These are phyloP conservation scores for Zasmidium cellare DNA, from an alignment of 2,329 filamentous ascomycete genomes.

Conservation along the genomic window DNA sequence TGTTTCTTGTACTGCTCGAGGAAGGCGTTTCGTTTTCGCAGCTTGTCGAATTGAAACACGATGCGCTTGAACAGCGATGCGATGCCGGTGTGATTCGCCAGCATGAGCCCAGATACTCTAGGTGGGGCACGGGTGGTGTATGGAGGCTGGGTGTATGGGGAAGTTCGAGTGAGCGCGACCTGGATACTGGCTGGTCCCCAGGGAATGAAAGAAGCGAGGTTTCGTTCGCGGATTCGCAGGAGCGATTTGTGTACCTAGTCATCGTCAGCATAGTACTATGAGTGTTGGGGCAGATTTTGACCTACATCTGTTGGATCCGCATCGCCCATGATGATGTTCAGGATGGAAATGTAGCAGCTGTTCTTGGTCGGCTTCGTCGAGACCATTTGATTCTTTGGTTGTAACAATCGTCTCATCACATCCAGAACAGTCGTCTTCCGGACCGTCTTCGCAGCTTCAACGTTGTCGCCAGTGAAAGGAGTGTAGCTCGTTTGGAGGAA, in stretches of 20 bases:
- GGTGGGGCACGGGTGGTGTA: conserved; percentile 87
- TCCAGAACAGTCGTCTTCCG: conserved; percentile 97
- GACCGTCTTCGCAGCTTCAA: conserved; percentile 95
- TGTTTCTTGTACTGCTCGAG: conserved; percentile 96
- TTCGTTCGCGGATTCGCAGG: conserved; percentile 89
- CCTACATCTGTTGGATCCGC: conserved; percentile 88
- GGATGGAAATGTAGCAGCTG: conserved; percentile 97
- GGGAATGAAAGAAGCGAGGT: conserved; percentile 93
- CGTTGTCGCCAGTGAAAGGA: conserved; percentile 92
- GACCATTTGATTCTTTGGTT: conserved; percentile 99
- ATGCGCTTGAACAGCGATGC: conserved; percentile 96
- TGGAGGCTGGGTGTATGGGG: conserved; percentile 90
- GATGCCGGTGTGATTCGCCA: conserved; percentile 97
- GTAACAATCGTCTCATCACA: conserved; percentile 91
- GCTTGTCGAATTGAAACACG: conserved; percentile 84
- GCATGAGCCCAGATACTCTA: conserved; percentile 92
- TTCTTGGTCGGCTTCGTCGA: conserved; percentile 93
- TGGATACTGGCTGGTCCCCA: conserved; percentile 98
- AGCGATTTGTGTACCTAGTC: conserved; percentile 85
- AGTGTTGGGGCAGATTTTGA: neutral
- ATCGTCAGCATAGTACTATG: conserved; percentile 6
- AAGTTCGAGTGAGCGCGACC: conserved; percentile 93
- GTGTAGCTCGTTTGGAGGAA: conserved; percentile 99
- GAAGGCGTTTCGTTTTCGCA: conserved; percentile 96
- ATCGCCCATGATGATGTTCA: conserved; percentile 98